These are phyloP conservation scores for Euphorbia lathyris DNA, from an alignment of 345 rosid genomes.

Conservation along the genomic window DNA sequence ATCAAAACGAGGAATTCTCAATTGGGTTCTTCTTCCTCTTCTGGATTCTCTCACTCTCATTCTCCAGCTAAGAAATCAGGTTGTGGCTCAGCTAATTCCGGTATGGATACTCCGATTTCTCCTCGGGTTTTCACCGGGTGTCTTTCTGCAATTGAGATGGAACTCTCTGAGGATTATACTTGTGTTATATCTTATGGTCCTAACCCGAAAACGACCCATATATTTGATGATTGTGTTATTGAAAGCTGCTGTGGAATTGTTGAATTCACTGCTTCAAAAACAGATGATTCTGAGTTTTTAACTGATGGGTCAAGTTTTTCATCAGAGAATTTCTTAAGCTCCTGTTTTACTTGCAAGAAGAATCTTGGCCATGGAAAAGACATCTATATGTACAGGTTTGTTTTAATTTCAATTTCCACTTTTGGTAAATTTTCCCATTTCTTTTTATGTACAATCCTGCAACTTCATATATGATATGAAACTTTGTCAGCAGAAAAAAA, in stretches of 20 bases:
- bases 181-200: conserved; percentile 87
- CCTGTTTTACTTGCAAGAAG: conserved; percentile 73
- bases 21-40: conserved; percentile 28
- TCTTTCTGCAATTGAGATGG: conserved; percentile 65
- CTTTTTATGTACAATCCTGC: background rate
- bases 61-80: conserved; percentile 30
- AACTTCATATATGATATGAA: background rate
- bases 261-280: conserved; percentile 35
- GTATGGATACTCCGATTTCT: conserved; percentile 36
- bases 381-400: conserved; percentile 91
- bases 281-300: conserved; percentile 22
- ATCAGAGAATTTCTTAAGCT: conserved; percentile 69
- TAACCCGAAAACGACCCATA: conserved; percentile 82
- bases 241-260: conserved; percentile 60
- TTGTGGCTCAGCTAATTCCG: conserved; percentile 32
- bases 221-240: conserved; percentile 73
- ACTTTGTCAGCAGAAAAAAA: background rate
- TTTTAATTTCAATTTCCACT: conserved; percentile 5
- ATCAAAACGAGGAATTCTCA: conserved; percentile 57
- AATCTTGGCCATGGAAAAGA: conserved; percentile 74
- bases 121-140: conserved; percentile 40
- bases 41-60: conserved; percentile 28
- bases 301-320: conserved; percentile 27
- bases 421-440: conserved; percentile 6
- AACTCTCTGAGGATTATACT: conserved; percentile 86